Evolutionary conservation across 2,329 filamentous ascomycete species (phyloP).

Genomic region (Xylaria polymorpha): DNA sequence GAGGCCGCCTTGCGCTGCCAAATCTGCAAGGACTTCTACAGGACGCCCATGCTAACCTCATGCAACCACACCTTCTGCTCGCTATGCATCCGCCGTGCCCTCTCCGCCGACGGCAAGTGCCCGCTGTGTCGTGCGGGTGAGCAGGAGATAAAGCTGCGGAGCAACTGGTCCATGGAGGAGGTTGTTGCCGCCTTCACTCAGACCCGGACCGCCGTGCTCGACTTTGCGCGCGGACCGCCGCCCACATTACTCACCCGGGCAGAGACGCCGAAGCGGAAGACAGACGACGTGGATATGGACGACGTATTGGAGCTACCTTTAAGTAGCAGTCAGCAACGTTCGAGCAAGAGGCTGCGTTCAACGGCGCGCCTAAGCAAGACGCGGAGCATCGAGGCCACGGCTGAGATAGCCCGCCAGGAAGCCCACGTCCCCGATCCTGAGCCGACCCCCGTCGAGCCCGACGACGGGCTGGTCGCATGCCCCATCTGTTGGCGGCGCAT

Average conservation of each 20-base stretch:
- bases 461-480: conserved; percentile 83
- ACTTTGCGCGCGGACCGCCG: conserved; percentile 68
- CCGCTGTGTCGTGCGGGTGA: conserved; percentile 83
- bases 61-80: conserved; percentile 98
- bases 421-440: conserved; percentile 44
- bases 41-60: conserved; percentile 92
- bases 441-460: conserved; percentile 48
- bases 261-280: conserved; percentile 64
- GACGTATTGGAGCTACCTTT: conserved; percentile 25
- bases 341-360: conserved; percentile 64
- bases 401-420: conserved; percentile 52
- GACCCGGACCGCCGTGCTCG: conserved; percentile 71
- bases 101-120: conserved; percentile 86
- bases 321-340: conserved; percentile 47
- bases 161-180: conserved; percentile 88
- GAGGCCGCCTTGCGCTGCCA: conserved; percentile 92
- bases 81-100: conserved; percentile 87
- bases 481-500: conserved; percentile 84
- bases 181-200: conserved; percentile 81
- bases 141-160: conserved; percentile 85
- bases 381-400: conserved; percentile 53
- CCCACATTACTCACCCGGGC: conserved; percentile 36
- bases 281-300: conserved; percentile 46
- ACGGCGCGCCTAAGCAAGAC: conserved; percentile 62
- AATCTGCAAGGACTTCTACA: conserved; percentile 98